Percentiles rank a stretch among this genome's conserved stretches.
phyloP scores from a whole-genome alignment of 2,329 filamentous ascomycete species.

The Zalaria obscura region DNA sequence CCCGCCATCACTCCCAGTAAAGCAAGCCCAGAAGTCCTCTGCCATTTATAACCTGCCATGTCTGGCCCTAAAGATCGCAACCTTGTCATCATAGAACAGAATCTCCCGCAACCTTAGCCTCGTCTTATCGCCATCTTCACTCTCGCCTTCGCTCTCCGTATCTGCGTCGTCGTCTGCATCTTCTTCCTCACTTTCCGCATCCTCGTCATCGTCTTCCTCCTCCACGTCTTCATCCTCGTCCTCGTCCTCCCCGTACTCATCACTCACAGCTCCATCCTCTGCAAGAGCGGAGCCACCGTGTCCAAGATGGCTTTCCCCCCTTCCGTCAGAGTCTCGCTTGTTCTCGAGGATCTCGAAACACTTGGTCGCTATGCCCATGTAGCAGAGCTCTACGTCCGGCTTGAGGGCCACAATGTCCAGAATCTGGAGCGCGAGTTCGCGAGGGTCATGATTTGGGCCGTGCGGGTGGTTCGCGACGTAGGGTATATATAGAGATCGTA shows the following conservation, averaged over 20 bases:
- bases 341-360: constrained; percentile 72
- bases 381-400: constrained; percentile 63
- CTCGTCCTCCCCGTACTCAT: constrained; percentile 5
- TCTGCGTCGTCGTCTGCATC: constrained; percentile 7
- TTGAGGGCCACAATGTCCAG: constrained; percentile 65
- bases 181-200: constrained; percentile 7
- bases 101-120: constrained; percentile 60
- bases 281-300: neutral
- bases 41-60: constrained; percentile 34
- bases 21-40: no score
- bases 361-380: constrained; percentile 61
- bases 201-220: constrained; percentile 22
- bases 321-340: constrained; percentile 26
- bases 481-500: constrained; percentile 58
- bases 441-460: constrained; percentile 40
- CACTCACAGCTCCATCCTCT: constrained; percentile 1
- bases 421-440: constrained; percentile 61
- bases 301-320: neutral
- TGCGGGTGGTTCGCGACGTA: constrained; percentile 50
- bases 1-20: no score
- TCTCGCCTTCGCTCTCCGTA: constrained; percentile 14
- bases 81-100: constrained; percentile 71
- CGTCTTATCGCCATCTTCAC: constrained; percentile 23
- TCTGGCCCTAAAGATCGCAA: constrained; percentile 65
- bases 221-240: constrained; percentile 17